Percentiles rank a stretch among this genome's conserved stretches.
Conservation (phyloP, 140 eudicot species). For the Senecio squalidus region DNA sequence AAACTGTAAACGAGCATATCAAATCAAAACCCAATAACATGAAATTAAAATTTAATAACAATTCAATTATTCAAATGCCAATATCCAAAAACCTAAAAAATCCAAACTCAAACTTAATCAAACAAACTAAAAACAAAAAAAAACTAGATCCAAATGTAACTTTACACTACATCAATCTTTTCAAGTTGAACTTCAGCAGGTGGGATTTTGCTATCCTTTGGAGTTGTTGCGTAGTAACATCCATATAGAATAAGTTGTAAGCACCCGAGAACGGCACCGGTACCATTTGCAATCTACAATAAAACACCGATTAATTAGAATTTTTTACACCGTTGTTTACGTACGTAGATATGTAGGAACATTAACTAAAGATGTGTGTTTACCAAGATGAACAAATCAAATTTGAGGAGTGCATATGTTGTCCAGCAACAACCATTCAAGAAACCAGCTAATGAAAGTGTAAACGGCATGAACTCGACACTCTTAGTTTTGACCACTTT, state of each 20-base stretch:
- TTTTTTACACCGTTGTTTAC: no score
- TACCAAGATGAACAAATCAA: slow-evolving; percentile 61
- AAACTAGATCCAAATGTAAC: background rate
- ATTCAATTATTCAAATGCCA: no score
- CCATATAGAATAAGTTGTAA: slow-evolving; percentile 39
- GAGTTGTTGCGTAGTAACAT: slow-evolving; percentile 25
- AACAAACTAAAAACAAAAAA: no score
- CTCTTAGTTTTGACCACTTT: slow-evolving; percentile 59
- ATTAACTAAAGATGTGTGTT: no score
- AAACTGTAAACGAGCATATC: no score
- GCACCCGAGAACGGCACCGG: slow-evolving; percentile 35
- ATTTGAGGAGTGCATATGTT: slow-evolving; percentile 51
- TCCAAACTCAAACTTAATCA: no score
- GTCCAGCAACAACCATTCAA: slow-evolving; percentile 62
- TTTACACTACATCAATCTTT: slow-evolving; percentile 16
- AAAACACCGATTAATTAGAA: background rate
- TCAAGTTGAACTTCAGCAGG: slow-evolving; percentile 43
- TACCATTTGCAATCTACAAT: slow-evolving; percentile 50
- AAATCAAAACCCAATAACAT: no score
- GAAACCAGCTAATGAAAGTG: slow-evolving; percentile 49
- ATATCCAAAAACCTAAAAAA: no score
- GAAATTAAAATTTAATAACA: no score
- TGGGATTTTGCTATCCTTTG: slow-evolving; percentile 21
- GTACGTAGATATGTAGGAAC: no score
- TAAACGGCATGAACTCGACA: slow-evolving; percentile 71